Conservation (phyloP, 305 asterid species). For the Plantago coronopus region DNA sequence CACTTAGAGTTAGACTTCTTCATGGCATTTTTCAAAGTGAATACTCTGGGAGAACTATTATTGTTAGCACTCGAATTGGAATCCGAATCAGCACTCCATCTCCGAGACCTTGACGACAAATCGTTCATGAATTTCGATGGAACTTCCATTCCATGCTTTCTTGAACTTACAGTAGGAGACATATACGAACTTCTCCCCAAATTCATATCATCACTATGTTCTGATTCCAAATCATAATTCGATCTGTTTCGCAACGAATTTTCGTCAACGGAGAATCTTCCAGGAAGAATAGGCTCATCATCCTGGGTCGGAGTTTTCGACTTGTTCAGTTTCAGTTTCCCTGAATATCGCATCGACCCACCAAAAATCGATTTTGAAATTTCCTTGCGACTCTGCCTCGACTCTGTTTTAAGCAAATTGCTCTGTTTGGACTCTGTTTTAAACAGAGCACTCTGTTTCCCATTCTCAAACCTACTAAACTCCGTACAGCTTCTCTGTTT, state of each 20-base stretch:
- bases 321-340: conserved; percentile 39
- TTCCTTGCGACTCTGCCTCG: background rate
- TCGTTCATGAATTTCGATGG: conserved; percentile 56
- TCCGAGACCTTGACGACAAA: conserved; percentile 31
- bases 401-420: background rate
- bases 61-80: conserved; percentile 9
- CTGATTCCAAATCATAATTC: conserved; percentile 43
- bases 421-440: no score
- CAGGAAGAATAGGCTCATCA: conserved; percentile 28
- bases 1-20: conserved; percentile 36
- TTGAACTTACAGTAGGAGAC: conserved; percentile 80
- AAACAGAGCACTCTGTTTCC: conserved; percentile 15
- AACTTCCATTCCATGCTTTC: conserved; percentile 55
- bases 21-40: conserved; percentile 26
- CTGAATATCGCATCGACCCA: conserved; percentile 56
- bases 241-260: conserved; percentile 31
- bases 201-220: conserved; percentile 34
- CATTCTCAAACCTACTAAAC: conserved; percentile 38
- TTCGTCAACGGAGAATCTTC: conserved; percentile 66
- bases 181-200: conserved; percentile 50
- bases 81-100: conserved; percentile 57
- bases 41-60: conserved; percentile 30
- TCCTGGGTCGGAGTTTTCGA: conserved; percentile 27
- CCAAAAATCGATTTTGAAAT: conserved; percentile 25
- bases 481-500: conserved; percentile 59